phyloP scores from a whole-genome alignment of 352 stramenopile species.

The Phytophthora kernoviae region DNA sequence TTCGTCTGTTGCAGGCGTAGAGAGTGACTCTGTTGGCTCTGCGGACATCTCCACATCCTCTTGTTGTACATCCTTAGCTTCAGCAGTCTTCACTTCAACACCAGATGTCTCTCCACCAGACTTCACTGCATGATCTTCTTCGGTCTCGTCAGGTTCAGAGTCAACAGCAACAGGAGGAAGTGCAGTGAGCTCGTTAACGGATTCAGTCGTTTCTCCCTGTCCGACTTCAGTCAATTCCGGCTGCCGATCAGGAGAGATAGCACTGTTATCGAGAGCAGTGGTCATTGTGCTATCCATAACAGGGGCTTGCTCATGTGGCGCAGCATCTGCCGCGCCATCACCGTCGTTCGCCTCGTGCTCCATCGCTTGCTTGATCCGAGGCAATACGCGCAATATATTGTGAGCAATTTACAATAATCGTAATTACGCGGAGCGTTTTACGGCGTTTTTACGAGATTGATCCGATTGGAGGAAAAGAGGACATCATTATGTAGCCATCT shows the following conservation, averaged over 20 bases:
- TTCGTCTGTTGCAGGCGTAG: no score
- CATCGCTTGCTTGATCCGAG: conserved; percentile 25
- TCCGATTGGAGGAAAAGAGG: conserved; percentile 22
- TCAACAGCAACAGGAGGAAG: background rate
- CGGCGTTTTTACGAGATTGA: background rate
- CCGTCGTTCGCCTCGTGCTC: conserved; percentile 14
- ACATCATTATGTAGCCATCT: background rate
- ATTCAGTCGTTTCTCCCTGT: background rate
- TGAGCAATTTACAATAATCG: background rate
- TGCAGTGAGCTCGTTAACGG: background rate
- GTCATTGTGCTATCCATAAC: background rate
- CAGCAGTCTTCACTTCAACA: background rate
- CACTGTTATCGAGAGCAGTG: background rate
- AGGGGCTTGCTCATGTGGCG: background rate
- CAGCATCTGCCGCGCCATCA: background rate
- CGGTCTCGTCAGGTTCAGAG: background rate
- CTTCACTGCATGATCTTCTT: background rate
- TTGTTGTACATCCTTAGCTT: background rate
- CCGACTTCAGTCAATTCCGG: background rate
- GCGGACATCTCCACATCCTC: background rate
- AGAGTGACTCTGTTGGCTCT: no score
- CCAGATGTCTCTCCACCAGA: background rate
- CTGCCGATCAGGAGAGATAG: background rate
- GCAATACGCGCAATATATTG: background rate
- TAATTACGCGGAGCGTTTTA: conserved; percentile 1